phyloP scores from a whole-genome alignment of 2,329 filamentous ascomycete species.

The Trichoderma polysporum region DNA sequence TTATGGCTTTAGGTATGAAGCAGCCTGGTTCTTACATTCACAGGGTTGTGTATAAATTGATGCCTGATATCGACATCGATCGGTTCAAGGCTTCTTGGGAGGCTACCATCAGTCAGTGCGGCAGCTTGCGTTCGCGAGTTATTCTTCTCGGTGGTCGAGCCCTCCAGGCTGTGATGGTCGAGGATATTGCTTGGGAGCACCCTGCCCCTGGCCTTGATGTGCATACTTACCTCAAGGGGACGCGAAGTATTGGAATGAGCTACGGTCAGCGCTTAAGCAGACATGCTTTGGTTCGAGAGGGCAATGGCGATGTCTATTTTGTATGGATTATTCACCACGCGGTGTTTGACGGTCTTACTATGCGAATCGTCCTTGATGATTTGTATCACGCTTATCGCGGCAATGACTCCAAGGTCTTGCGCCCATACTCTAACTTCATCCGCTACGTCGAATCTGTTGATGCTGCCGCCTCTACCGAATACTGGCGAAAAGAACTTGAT shows the following conservation, averaged over 20 bases:
- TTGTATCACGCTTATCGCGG: conserved; percentile 1
- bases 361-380: conserved; percentile 10
- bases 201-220: neutral
- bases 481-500: conserved; percentile 24
- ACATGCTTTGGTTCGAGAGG: conserved; percentile 9
- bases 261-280: conserved; percentile 16
- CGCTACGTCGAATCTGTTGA: conserved; percentile 15
- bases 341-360: conserved; percentile 15
- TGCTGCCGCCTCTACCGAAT: conserved; percentile 7
- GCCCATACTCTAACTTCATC: conserved; percentile 6
- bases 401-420: neutral
- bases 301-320: conserved; percentile 9
- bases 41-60: conserved; percentile 4
- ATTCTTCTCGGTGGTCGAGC: conserved; percentile 2
- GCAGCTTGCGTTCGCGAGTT: conserved; percentile 18
- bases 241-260: conserved; percentile 10
- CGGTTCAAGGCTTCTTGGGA: conserved; percentile 29
- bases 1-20: conserved; percentile 19
- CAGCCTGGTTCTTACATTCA: conserved; percentile 19
- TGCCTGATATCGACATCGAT: neutral
- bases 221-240: neutral
- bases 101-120: conserved; percentile 5
- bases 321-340: conserved; percentile 20
- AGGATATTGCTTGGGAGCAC: conserved; percentile 2
- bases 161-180: conserved; percentile 5